phyloP scores from a whole-genome alignment of 208 protist species.

The Tritrichomonas foetus region DNA sequence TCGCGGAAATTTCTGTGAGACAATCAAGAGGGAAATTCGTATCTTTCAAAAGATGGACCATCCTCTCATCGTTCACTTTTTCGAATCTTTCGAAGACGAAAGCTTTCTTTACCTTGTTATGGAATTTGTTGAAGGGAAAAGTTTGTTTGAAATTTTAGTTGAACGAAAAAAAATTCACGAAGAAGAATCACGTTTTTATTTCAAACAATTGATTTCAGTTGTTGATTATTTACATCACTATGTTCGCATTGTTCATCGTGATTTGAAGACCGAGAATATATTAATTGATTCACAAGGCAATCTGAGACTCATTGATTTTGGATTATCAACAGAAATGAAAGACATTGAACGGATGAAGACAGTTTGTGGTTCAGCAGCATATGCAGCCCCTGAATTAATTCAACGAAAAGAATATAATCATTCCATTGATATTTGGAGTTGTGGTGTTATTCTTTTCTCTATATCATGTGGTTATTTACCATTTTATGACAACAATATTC shows the following conservation, averaged over 20 bases:
- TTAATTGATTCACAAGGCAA: not conserved
- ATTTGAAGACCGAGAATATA: not conserved
- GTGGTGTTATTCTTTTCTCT: not conserved
- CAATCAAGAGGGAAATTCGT: not conserved
- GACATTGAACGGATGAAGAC: not conserved
- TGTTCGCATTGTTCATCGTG: not conserved
- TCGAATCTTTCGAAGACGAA: not conserved
- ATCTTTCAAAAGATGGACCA: not conserved
- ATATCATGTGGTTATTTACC: not conserved
- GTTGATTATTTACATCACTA: not conserved
- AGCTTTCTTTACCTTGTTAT: not conserved
- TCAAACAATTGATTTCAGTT: not conserved
- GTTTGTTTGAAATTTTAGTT: not conserved
- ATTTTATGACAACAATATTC: conserved; percentile 1
- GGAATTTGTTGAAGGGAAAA: not conserved
- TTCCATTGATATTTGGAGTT: too few relatives aligned
- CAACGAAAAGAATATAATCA: not conserved
- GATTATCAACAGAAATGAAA: not conserved
- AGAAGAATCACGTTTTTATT: not conserved
- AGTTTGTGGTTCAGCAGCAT: not conserved
- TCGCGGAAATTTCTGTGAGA: not conserved
- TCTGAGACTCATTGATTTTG: not conserved
- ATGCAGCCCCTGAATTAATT: not conserved
- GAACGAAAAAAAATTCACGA: not conserved
- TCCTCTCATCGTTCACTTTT: not conserved